Base-by-base conservation (phyloP, 2,329 filamentous ascomycete species). In the Neonectria coccinea region DNA sequence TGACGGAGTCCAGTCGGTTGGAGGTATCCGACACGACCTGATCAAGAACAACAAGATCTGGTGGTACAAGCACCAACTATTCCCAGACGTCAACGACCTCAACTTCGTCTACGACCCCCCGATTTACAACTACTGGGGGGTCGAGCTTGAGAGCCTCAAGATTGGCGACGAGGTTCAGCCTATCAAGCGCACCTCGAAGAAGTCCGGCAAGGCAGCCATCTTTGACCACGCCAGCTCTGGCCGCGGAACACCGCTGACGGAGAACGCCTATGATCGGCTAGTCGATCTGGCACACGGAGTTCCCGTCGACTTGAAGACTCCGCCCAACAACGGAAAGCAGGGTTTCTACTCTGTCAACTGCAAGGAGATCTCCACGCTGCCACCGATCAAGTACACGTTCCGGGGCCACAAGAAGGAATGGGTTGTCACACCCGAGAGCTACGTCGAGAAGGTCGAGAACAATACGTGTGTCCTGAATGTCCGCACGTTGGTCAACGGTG, bases 41-140 rank as follows among this genome's bases (percentile, higher is more conserved):
- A 58, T 62, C 54, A 58, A 62, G 54, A 18, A 62, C 25, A 62
- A 47, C 33, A 62, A 62, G 55, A 58, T 62, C 31, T 62, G 54
- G 54, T 62, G 60, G 54, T 62, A 62, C 55, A 62, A 62, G 60
- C 60, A 58, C 60, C 20, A 54, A 31, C 33, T 31, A 12, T 58
- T 47, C 42, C 33, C 36, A 12, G 60, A 58, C 20, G 60, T 62
- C 31, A 62, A 58, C 54, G 41, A 27, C n/a, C 54, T 58, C 20
- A 55, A 62, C 55, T 62, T 62, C 14, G 11, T 54, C 41, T 62
- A 62, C 41, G 42, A 62, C n/a, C 60, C 60, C 36, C 60, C 60
- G 1, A 57, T 62, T n/a, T 62, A 62, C 48, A 62, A 58, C 55
- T 62, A 62, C 42, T 58, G 60, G 60, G 54, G 54, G 29, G 57